These are phyloP conservation scores for Cutaneotrichosporon daszewskae DNA, from an alignment of 1,284 basidiomycete genomes.

Conservation along the genomic window DNA sequence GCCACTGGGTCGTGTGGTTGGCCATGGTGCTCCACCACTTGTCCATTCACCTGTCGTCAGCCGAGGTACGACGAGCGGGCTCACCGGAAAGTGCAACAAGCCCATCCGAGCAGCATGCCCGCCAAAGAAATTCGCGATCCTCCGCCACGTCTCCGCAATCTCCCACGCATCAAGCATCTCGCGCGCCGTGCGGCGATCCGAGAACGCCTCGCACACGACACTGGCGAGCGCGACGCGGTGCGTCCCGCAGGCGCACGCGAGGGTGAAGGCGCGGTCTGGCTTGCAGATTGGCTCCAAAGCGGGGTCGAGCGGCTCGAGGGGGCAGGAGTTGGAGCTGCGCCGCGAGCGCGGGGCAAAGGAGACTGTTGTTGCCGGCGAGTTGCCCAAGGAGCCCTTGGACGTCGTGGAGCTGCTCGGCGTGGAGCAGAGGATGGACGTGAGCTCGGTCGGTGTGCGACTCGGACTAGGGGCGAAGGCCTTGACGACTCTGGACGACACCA, in stretches of 20 bases:
- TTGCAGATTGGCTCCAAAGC: not conserved
- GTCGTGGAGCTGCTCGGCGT: not conserved
- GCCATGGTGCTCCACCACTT: not conserved
- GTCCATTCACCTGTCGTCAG: not conserved
- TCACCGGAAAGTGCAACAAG: too few species aligned
- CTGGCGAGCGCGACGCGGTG: slow-evolving; percentile 1
- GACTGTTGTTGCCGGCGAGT: not conserved
- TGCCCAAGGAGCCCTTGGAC: not conserved
- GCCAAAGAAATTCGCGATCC: not conserved
- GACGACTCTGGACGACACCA: too few species aligned
- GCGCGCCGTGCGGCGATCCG: not conserved
- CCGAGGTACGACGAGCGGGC: too few species aligned
- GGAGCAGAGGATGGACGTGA: not conserved
- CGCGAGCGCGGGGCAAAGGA: not conserved
- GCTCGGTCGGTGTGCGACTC: too few species aligned
- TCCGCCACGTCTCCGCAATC: not conserved
- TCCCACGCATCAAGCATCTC: not conserved
- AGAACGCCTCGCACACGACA: not conserved
- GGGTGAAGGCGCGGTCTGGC: not conserved
- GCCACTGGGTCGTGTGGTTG: not conserved
- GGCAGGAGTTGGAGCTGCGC: not conserved
- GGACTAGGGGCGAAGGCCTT: too few species aligned
- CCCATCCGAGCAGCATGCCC: too few species aligned
- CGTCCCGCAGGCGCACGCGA: not conserved
- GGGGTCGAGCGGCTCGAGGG: not conserved